Evolutionary conservation across 2,329 filamentous ascomycete genomes (phyloP), one percentile per base, ranked within the genome.

Genomic region (Xylariaceae sp.): DNA sequence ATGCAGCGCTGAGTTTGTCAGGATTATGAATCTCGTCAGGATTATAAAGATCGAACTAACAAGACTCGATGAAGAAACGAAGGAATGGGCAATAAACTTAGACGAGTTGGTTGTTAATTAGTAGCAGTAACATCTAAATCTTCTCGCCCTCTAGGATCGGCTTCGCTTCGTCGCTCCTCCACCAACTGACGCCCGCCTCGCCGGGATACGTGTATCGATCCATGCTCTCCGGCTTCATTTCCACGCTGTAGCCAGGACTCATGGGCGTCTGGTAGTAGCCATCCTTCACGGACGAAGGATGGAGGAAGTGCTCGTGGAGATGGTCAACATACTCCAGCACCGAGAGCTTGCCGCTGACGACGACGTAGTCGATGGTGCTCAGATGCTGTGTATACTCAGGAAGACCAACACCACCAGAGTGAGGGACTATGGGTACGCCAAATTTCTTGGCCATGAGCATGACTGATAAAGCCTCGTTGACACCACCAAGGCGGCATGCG

Each of bases 361-460:
- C 88, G 2, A 96, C 89, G 69, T 96, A 96, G 76, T 97, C 92
- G 66, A 97, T 94, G 11, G 91, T 96, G 75, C 86, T 90, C 62
- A 96, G 76, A 75, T 96, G 92, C 78, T 96, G 90, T 0, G 92
- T 96, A 78, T 96, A 96, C 76, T 97, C 92, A 44, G 92, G 91
- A 64, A 97, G 80, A 4, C 92, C 92, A 1, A 97, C 92, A 66
- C 92, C 92, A 17, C 92, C 92, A 0, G 87, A 90, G 77, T 96
- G 92, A 0, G 92, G 92, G 4, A 96, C 91, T 66, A 96, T 88
- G 11, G 92, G 92, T 2, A 96, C 82, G 55, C 81, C 80, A 72
- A 86, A 86, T 77, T 92, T 91, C 71, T 85, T 87, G 15, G 92
- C 92, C 77, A 96, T 88, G 49, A 96, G 82, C 42, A 96, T 76